A percentile compares a stretch with the other conserved stretches of the same genome.
phyloP scores from a whole-genome alignment of 1,139 yeast genomes.

The Suhomyces yuchorum region DNA sequence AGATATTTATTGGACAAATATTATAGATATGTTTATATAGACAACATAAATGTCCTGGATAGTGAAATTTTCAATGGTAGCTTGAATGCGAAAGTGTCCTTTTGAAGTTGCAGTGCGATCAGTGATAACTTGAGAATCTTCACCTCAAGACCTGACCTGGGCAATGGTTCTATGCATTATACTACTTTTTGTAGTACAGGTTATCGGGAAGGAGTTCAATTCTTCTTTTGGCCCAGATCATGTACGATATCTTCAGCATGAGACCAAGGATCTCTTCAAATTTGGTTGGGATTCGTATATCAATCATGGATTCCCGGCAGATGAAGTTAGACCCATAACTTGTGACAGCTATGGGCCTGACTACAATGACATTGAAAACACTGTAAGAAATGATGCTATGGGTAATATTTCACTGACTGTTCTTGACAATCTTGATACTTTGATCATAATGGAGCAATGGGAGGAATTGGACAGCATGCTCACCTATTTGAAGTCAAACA shows the following conservation, averaged over 20 bases:
- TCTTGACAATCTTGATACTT: constrained; percentile 77
- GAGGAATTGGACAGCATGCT: constrained; percentile 54
- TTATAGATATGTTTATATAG: constrained; percentile 6
- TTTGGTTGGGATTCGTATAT: constrained; percentile 82
- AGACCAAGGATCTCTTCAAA: constrained; percentile 59
- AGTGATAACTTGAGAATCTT: neutral
- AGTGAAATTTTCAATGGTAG: neutral
- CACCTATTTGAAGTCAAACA: constrained; percentile 40
- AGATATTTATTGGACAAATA: constrained; percentile 11
- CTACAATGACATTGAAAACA: constrained; percentile 50
- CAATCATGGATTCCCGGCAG: constrained; percentile 73
- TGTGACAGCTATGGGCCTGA: constrained; percentile 75
- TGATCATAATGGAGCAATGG: constrained; percentile 70
- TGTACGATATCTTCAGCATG: constrained; percentile 44
- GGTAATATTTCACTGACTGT: constrained; percentile 82
- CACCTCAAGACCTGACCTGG: neutral
- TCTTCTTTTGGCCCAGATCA: constrained; percentile 56
- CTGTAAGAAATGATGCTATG: constrained; percentile 75
- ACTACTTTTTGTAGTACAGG: constrained; percentile 3
- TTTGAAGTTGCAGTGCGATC: too few relatives aligned
- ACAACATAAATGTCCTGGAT: constrained; percentile 1
- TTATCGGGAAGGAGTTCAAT: constrained; percentile 12
- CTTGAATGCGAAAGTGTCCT: neutral
- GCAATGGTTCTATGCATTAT: neutral
- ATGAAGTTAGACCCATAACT: constrained; percentile 75